Conservation (phyloP, 2,329 filamentous ascomycete species). For the Simplicillium sp. region DNA sequence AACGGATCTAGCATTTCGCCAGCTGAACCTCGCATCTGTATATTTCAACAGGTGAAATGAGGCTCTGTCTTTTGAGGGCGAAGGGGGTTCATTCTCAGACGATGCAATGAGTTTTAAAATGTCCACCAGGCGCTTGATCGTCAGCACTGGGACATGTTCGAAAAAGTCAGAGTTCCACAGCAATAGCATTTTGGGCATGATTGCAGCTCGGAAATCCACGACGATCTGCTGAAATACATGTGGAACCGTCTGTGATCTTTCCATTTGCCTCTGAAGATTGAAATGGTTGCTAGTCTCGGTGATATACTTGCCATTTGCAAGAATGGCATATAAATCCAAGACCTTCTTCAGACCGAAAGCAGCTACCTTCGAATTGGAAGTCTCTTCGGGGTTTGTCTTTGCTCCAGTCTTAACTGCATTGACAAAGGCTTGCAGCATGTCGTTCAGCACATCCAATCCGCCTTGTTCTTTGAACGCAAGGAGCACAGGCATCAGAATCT, state of each 20-base stretch:
- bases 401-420: constrained; percentile 16
- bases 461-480: constrained; percentile 76
- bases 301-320: constrained; percentile 71
- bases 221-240: constrained; percentile 62
- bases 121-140: constrained; percentile 71
- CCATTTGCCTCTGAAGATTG: constrained; percentile 30
- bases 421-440: constrained; percentile 60
- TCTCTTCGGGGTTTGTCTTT: constrained; percentile 35
- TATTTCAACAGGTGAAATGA: constrained; percentile 33
- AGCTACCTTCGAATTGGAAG: constrained; percentile 37
- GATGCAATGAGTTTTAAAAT: constrained; percentile 72
- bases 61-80: constrained; percentile 49
- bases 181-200: constrained; percentile 65
- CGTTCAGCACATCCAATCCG: constrained; percentile 65
- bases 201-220: constrained; percentile 72
- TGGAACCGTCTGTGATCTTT: constrained; percentile 29
- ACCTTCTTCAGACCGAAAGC: constrained; percentile 67
- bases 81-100: constrained; percentile 64
- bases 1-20: constrained; percentile 22
- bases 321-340: constrained; percentile 67
- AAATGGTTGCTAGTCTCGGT: constrained; percentile 61
- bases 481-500: constrained; percentile 66
- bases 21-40: constrained; percentile 34
- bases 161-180: constrained; percentile 82
- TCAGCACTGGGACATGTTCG: constrained; percentile 68